Conservation (phyloP, 2,329 filamentous ascomycete genomes). For the Pyricularia grisea region DNA sequence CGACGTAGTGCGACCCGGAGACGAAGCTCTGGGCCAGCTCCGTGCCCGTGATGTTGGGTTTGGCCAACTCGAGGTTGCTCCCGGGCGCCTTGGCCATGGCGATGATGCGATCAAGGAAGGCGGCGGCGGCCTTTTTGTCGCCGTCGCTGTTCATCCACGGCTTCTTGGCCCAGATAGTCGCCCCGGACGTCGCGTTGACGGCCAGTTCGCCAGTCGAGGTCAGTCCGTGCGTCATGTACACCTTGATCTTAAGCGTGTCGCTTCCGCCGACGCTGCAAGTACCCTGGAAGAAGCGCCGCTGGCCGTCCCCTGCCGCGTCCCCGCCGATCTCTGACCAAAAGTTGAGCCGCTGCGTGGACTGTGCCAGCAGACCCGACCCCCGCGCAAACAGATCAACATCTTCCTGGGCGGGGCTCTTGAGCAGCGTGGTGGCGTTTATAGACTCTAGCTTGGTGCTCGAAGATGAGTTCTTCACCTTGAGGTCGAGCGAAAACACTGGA, state of each 20-base stretch:
- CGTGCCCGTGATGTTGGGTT: conserved; percentile 9
- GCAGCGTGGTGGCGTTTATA: conserved; percentile 11
- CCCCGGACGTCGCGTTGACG: conserved; percentile 25
- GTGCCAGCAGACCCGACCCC: conserved; percentile 29
- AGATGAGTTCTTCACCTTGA: conserved; percentile 9
- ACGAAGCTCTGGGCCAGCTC: conserved; percentile 9
- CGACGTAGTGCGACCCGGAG: conserved; percentile 18
- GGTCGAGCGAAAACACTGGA: conserved; percentile 15
- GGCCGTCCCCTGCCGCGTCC: conserved; percentile 17
- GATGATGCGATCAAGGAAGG: conserved; percentile 18
- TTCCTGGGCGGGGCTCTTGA: conserved; percentile 17
- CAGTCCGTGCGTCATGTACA: conserved; percentile 41
- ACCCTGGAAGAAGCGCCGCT: conserved; percentile 29
- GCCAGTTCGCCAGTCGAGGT: conserved; percentile 34
- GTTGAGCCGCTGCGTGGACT: conserved; percentile 35
- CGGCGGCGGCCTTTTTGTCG: conserved; percentile 18
- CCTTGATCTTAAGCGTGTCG: conserved; percentile 33
- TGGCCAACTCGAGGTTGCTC: conserved; percentile 12
- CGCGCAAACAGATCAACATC: conserved; percentile 24
- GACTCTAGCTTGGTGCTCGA: conserved; percentile 12
- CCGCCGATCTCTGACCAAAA: conserved; percentile 33
- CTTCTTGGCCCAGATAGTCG: conserved; percentile 29
- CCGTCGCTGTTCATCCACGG: conserved; percentile 24
- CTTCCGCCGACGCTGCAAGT: conserved; percentile 32
- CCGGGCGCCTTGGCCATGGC: conserved; percentile 15